These are phyloP conservation scores for Mortierella antarctica DNA, from an alignment of 192 early-diverging fungal species.

Conservation along the genomic window DNA sequence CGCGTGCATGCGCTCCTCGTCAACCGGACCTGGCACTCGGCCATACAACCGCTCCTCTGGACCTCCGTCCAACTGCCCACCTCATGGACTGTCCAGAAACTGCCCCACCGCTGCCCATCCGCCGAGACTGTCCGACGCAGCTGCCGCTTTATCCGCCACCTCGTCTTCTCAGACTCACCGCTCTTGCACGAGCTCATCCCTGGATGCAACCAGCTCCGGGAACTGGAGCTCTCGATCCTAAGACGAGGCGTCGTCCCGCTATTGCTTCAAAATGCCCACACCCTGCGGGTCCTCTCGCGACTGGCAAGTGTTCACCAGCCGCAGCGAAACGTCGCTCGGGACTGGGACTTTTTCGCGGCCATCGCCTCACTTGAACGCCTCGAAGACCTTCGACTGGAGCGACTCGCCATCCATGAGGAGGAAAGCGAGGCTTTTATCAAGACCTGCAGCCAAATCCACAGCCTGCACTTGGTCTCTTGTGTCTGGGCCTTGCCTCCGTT, in stretches of 20 bases:
- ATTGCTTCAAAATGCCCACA: slow-evolving; percentile 9
- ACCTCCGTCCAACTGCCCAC: slow-evolving; percentile 1
- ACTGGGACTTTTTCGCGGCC: not conserved
- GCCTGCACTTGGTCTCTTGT: not conserved
- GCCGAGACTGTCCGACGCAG: not conserved
- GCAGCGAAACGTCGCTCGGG: not conserved
- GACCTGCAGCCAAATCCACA: slow-evolving; percentile 1
- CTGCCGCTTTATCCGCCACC: slow-evolving; percentile 11
- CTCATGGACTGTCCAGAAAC: not conserved
- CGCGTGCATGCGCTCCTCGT: slow-evolving; percentile 9
- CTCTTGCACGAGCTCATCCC: slow-evolving; percentile 5
- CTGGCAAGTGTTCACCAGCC: slow-evolving; percentile 17
- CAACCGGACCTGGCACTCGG: slow-evolving; percentile 11
- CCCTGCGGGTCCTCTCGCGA: slow-evolving; percentile 1
- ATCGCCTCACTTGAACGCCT: slow-evolving; percentile 1
- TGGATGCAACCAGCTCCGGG: not conserved
- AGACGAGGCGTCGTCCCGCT: not conserved
- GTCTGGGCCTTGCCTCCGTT: slow-evolving; percentile 3
- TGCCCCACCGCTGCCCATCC: not conserved
- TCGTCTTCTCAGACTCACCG: slow-evolving; percentile 7
- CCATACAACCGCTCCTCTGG: slow-evolving; percentile 1
- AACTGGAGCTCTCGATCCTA: slow-evolving; percentile 8
- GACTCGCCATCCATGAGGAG: not conserved
- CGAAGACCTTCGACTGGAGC: slow-evolving; percentile 3
- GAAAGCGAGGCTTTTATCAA: not conserved